phyloP scores from a whole-genome alignment of 495 filamentous ascomycete species.

The Xylaria castorea region DNA sequence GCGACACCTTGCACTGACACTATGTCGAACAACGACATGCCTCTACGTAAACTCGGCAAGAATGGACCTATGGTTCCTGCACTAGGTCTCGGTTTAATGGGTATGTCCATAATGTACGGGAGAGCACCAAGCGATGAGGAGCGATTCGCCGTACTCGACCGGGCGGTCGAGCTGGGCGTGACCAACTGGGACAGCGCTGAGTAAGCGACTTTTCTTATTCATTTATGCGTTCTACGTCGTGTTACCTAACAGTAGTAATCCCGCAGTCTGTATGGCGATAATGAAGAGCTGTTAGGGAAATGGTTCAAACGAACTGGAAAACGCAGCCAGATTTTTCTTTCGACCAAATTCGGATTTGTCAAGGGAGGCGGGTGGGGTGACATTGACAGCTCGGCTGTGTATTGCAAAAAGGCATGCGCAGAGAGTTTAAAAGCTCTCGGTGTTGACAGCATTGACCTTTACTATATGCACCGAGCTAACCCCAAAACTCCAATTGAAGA shows the following conservation, averaged over 20 bases:
- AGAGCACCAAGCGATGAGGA: constrained; percentile 48
- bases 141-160: constrained; percentile 57
- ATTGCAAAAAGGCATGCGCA: not conserved
- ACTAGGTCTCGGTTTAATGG: constrained; percentile 58
- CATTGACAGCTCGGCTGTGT: not conserved
- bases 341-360: constrained; percentile 60
- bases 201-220: constrained; percentile 14
- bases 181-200: constrained; percentile 61
- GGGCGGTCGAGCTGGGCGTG: constrained; percentile 59
- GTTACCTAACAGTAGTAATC: not conserved
- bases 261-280: constrained; percentile 47
- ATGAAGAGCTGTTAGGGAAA: constrained; percentile 56
- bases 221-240: constrained; percentile 35
- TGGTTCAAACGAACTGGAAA: constrained; percentile 61
- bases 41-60: constrained; percentile 44
- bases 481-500: no score
- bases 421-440: not conserved
- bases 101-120: constrained; percentile 51
- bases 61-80: constrained; percentile 57
- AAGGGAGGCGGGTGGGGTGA: constrained; percentile 17
- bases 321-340: constrained; percentile 59
- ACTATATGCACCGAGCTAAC: constrained; percentile 43
- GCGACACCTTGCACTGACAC: not conserved
- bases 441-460: constrained; percentile 8
- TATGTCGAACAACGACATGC: constrained; percentile 30